Percentiles rank a stretch among this genome's conserved stretches.
Evolutionary conservation across 176 grass and related monocot genomes (phyloP).

Genomic region (Musa troglodytarum): DNA sequence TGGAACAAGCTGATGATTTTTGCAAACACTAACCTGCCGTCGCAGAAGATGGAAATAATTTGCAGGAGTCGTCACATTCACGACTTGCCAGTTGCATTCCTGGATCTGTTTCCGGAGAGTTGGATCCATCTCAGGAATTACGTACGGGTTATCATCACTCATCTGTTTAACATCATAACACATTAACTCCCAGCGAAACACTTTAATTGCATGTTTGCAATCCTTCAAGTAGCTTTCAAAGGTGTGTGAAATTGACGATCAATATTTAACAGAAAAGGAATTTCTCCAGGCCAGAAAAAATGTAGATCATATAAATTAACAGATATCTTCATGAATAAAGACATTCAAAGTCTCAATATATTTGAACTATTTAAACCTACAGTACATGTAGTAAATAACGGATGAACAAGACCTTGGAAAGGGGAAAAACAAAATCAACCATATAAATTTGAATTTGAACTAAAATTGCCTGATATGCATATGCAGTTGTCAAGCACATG

Average conservation of each 20-base stretch:
- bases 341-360: no score
- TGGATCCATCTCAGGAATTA: constrained; percentile 93
- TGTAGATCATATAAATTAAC: no score
- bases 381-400: no score
- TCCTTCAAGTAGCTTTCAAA: neutral
- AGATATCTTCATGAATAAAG: no score
- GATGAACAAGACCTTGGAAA: no score
- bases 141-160: constrained; percentile 91
- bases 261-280: no score
- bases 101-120: constrained; percentile 94
- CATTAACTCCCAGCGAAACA: neutral
- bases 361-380: no score
- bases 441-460: no score
- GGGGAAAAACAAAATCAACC: neutral
- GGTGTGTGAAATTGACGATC: no score
- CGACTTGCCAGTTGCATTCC: constrained; percentile 96
- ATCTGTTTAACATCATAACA: constrained; percentile 35
- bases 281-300: no score
- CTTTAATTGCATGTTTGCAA: neutral
- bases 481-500: neutral
- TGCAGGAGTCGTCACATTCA: constrained; percentile 94
- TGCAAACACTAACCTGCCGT: constrained; percentile 55
- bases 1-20: neutral
- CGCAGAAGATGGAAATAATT: constrained; percentile 93
- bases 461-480: neutral